Evolutionary conservation across 108 stramenopile species (phyloP).

Genomic region (Skeletonema grethae): DNA sequence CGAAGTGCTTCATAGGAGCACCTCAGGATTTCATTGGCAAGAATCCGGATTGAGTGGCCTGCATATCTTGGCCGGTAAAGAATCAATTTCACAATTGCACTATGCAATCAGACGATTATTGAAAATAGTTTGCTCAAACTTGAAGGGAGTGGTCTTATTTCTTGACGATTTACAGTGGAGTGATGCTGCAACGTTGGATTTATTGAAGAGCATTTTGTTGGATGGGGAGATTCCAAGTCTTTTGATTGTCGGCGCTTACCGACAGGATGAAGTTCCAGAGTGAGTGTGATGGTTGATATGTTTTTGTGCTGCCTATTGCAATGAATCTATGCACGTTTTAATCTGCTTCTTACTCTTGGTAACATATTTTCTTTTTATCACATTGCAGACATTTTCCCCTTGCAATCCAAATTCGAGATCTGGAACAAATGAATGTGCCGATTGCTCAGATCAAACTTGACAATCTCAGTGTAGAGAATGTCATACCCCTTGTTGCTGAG

Average conservation of each 20-base stretch:
- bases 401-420: neutral
- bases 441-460: neutral
- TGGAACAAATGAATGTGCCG: neutral
- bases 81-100: slow-evolving; percentile 11
- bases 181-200: slow-evolving; percentile 30
- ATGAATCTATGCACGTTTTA: too few species aligned
- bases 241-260: slow-evolving; percentile 18
- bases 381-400: slow-evolving; percentile 13
- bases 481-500: slow-evolving; percentile 18
- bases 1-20: too few species aligned
- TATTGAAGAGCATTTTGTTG: slow-evolving; percentile 14
- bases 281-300: slow-evolving; percentile 8
- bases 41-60: too few species aligned
- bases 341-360: too few species aligned
- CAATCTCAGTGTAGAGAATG: slow-evolving; percentile 10
- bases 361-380: too few species aligned
- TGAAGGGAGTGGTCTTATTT: slow-evolving; percentile 22
- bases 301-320: slow-evolving; percentile 23
- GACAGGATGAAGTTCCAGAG: too few species aligned
- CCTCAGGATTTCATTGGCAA: too few species aligned
- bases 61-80: too few species aligned
- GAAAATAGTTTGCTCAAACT: slow-evolving; percentile 9
- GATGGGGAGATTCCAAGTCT: slow-evolving; percentile 6
- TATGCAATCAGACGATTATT: slow-evolving; percentile 16
- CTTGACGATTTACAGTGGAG: slow-evolving; percentile 13